phyloP scores from a whole-genome alignment of 495 filamentous ascomycete species.

The Letharia columbiana region DNA sequence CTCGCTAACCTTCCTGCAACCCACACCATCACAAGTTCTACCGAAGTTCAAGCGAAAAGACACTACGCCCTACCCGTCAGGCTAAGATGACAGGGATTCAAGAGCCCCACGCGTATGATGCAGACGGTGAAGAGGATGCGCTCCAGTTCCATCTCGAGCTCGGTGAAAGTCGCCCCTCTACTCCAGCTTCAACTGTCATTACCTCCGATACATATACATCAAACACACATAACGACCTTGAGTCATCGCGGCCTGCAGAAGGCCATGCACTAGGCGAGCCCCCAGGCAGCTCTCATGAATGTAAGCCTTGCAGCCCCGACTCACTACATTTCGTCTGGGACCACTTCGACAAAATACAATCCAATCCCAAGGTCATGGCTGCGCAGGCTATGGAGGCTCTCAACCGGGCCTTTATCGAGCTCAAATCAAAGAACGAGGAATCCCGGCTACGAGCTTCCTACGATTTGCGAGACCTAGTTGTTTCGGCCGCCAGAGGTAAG shows the following conservation, averaged over 20 bases:
- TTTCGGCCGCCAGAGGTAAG: slow-evolving; percentile 44
- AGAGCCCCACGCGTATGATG: too few relatives aligned
- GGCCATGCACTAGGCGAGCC: not conserved
- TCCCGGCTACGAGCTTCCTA: slow-evolving; percentile 42
- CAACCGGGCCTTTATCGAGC: slow-evolving; percentile 37
- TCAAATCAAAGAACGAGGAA: slow-evolving; percentile 49
- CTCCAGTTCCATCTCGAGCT: not conserved
- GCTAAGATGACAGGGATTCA: not conserved
- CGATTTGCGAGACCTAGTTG: slow-evolving; percentile 44
- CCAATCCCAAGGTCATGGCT: slow-evolving; percentile 10
- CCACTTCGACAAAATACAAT: not conserved
- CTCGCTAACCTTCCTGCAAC: not conserved
- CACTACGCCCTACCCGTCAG: slow-evolving; percentile 2
- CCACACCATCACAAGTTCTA: not conserved
- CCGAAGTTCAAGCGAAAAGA: not conserved
- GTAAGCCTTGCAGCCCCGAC: not conserved
- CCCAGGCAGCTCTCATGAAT: not conserved
- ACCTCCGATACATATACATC: not conserved
- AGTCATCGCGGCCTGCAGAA: not conserved
- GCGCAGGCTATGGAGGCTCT: slow-evolving; percentile 19
- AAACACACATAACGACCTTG: not conserved
- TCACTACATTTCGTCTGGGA: not conserved
- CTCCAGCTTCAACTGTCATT: not conserved
- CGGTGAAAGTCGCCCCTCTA: not conserved
- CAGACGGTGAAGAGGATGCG: not conserved